Base-by-base conservation (phyloP, 345 rosid species). In the Eucalyptus pumila region DNA sequence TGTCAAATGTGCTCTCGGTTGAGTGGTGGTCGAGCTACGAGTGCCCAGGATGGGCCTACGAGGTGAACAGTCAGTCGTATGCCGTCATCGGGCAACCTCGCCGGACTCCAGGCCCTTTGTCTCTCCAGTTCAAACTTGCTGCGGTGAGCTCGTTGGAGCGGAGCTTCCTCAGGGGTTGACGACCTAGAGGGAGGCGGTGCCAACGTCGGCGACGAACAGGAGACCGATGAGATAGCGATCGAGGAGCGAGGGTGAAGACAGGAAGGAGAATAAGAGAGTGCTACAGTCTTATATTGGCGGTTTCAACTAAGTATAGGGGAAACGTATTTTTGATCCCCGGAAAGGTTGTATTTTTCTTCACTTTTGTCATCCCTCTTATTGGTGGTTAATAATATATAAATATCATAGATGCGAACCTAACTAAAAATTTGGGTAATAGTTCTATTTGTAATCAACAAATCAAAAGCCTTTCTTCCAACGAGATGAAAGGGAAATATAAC, bases 401-500 rank as follows among this genome's bases (percentile, higher is more conserved):
- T 62, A 27, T 14, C 37, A 65, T 65, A 14, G 21, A n/a, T n/a
- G 3, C 21, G 2, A 60, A 60, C 67, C 15, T 60, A 27, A 5
- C 32, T 27, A 11, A 11, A 60, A 60, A 60, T 26, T 60, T 6
- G 67, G 15, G 8, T 1, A 27, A 6, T 27, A 27, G 15, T 6
- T 12, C 0, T 60, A 12, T 11, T 27, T 60, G 8, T 60, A 60
- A 60, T 60, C 6, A 60, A 60, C 8, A 1, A 27, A 60, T 11
- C 3, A 60, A 27, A 60, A 4, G 16, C 32, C 0, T 60, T 60
- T 60, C 8, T 60, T 60, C 15, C 32, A 0, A 27, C 0, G 2
- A 60, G 67, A 12, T 5, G 6, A 27, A 12, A 26, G 8, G 67
- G 7, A 60, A 60, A 12, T 12, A 27, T 2, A 27, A 27, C 7